These are phyloP conservation scores for Stylonectria norvegica DNA, from an alignment of 2,329 filamentous ascomycete species.

Conservation along the genomic window DNA sequence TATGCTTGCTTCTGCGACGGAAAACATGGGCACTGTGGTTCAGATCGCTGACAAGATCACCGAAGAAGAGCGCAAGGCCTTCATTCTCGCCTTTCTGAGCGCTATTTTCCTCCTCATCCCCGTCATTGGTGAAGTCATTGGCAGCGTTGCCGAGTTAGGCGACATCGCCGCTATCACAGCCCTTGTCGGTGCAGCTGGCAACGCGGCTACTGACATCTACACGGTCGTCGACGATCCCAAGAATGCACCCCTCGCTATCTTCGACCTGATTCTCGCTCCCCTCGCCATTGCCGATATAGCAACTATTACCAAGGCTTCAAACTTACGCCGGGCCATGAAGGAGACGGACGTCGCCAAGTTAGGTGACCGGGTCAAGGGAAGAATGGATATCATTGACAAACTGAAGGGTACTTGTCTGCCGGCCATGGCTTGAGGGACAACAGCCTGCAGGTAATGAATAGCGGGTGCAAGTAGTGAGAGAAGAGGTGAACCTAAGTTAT, in stretches of 20 bases:
- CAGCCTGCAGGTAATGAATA: conserved; percentile 1
- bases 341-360: background rate
- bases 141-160: too few species aligned
- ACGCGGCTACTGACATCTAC: background rate
- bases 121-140: too few species aligned
- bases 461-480: too few species aligned
- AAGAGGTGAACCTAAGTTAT: too few species aligned
- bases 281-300: background rate
- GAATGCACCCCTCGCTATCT: background rate
- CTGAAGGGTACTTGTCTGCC: background rate
- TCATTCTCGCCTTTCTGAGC: too few species aligned
- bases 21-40: too few species aligned
- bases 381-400: background rate
- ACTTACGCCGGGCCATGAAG: background rate
- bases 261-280: background rate
- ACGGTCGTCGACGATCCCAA: background rate
- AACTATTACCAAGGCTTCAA: background rate
- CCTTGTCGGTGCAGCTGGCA: background rate
- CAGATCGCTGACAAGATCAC: too few species aligned
- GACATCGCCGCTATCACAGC: too few species aligned
- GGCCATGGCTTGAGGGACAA: background rate
- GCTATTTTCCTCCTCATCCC: too few species aligned
- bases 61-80: too few species aligned
- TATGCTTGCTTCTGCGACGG: too few species aligned
- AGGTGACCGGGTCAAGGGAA: background rate